phyloP scores from a whole-genome alignment of 768 basidiomycete species.

The Nidularia pulvinata region DNA sequence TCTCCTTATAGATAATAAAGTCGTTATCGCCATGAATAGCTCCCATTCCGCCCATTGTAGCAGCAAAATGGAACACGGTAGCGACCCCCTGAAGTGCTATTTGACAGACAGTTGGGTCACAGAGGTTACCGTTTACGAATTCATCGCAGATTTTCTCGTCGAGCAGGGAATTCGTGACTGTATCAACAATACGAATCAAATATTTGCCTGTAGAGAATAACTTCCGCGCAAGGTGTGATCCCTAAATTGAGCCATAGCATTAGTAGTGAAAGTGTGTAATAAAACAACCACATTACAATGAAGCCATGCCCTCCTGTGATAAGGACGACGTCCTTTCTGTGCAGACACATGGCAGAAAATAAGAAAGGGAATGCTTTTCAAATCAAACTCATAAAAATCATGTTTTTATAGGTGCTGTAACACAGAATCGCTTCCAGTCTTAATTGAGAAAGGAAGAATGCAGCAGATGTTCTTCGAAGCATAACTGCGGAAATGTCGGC shows the following conservation, averaged over 20 bases:
- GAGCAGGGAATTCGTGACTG: conserved; percentile 17
- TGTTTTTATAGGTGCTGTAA: too few relatives aligned
- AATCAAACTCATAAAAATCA: too few relatives aligned
- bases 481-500: too few relatives aligned
- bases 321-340: conserved; percentile 17
- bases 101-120: conserved; percentile 35
- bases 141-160: conserved; percentile 26
- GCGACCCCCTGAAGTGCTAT: conserved; percentile 31
- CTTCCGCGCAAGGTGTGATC: conserved; percentile 45
- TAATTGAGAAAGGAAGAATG: too few relatives aligned
- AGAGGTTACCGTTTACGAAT: conserved; percentile 41
- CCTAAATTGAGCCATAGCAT: conserved; percentile 27
- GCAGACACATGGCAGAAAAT: too few relatives aligned
- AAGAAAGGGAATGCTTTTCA: too few relatives aligned
- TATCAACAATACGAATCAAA: conserved; percentile 43
- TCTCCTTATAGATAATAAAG: conserved; percentile 43
- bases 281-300: conserved; percentile 32
- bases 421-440: too few relatives aligned
- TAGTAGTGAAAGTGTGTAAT: background rate
- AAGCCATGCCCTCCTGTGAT: conserved; percentile 55
- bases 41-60: conserved; percentile 68
- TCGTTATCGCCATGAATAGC: conserved; percentile 53
- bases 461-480: too few relatives aligned
- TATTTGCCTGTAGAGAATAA: conserved; percentile 25
- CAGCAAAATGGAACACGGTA: conserved; percentile 55